Conservation (phyloP, 2,329 filamentous ascomycete genomes). For the Xylaria hypoxylon region DNA sequence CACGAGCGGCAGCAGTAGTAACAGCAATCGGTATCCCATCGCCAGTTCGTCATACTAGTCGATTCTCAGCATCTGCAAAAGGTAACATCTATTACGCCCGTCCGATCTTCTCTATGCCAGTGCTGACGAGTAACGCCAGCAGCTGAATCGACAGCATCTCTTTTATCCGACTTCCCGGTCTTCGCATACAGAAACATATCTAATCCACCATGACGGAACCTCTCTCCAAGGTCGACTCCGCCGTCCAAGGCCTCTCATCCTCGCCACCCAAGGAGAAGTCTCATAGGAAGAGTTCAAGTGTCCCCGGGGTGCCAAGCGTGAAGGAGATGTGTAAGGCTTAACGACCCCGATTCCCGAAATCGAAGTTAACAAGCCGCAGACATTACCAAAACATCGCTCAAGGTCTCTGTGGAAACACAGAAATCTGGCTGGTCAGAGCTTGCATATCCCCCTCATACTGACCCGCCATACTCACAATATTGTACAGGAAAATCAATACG, state of each 20-base stretch:
- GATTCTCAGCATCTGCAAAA: slow-evolving; percentile 36
- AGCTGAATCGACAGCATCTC: slow-evolving; percentile 23
- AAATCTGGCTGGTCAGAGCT: slow-evolving; percentile 83
- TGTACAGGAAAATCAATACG: slow-evolving; percentile 89
- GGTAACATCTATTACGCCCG: slow-evolving; percentile 26
- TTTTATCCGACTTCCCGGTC: not conserved
- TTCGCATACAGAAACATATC: slow-evolving; percentile 24
- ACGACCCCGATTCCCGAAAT: not conserved
- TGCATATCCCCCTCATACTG: not conserved
- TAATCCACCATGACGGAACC: slow-evolving; percentile 59
- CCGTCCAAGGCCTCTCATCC: slow-evolving; percentile 80
- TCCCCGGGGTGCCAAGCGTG: slow-evolving; percentile 82
- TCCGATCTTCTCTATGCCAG: not conserved
- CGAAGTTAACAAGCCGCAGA: slow-evolving; percentile 63
- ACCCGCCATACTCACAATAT: slow-evolving; percentile 30
- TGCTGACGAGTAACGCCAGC: slow-evolving; percentile 9
- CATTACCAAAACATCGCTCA: slow-evolving; percentile 76
- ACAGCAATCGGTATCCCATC: slow-evolving; percentile 26
- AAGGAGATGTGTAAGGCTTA: slow-evolving; percentile 81
- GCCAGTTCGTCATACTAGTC: slow-evolving; percentile 19
- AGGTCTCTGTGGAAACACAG: slow-evolving; percentile 85
- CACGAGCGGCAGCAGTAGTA: slow-evolving; percentile 13
- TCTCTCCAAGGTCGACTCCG: slow-evolving; percentile 91
- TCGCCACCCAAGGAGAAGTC: slow-evolving; percentile 75
- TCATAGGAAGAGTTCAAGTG: slow-evolving; percentile 78